Base-by-base conservation (phyloP, 2,329 filamentous ascomycete genomes). In the Monosporascus sp. region DNA sequence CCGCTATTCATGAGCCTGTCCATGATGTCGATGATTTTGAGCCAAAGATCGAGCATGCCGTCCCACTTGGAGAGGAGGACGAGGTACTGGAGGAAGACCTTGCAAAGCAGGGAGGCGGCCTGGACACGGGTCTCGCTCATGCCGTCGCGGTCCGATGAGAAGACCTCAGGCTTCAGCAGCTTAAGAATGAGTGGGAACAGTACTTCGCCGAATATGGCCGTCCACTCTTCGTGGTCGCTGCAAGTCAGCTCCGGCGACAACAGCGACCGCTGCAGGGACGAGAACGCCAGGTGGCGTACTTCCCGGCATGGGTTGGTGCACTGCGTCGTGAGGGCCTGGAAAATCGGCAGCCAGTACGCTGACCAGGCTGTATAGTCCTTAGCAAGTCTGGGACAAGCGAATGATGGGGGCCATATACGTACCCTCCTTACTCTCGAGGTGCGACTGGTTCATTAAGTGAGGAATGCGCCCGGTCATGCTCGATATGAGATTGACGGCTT, bases 41-140 rank as follows among this genome's bases (percentile, higher is more conserved):
- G 75, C 94, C 94, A 99, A 11, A 97, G 79, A 66, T 94, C 90
- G 40, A 96, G 75, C 84, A 97, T 91, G 20, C 90, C 91, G 22
- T 92, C 88, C 83, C 90, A 92, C 61, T 91, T 86, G 5, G 87
- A 88, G 27, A 97, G 79, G 38, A 93, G 77, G 2, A 93, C 90
- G 3, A 97, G 79, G 69, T 97, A 97, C 69, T 96, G 92, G 56
- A 99, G 72, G 73, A 97, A 99, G 3, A 97, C 93, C 71, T 95
- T 97, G 76, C 90, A 96, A 16, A 99, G 80, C 49, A 99, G 76
- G 9, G 90, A 96, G 1, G 93, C 90, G 1, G 90, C 90, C 65
- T 97, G 90, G 0, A 97, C 90, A 44, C 94, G 82, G 50, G 94
- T 97, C 71, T 97, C 93, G 60, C 89, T 89, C 94, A 99, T 99